Conservation (phyloP, 768 basidiomycete genomes). For the Cubamyces sp. region DNA sequence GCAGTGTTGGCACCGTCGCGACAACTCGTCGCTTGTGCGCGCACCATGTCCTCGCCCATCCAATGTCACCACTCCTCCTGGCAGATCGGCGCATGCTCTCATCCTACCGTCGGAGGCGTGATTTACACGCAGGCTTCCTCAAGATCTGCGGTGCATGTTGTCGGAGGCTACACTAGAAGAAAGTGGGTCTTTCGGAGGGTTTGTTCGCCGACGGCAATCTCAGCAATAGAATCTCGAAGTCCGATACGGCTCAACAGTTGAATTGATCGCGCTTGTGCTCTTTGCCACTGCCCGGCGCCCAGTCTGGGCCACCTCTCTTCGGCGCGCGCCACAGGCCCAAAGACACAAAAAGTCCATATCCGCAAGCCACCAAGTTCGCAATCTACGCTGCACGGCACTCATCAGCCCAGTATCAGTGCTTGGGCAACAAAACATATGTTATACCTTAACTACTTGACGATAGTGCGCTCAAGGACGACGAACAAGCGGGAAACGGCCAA, state of each 20-base stretch:
- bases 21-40: neutral
- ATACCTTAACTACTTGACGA: no score
- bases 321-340: neutral
- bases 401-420: neutral
- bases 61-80: neutral
- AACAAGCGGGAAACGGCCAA: neutral
- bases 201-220: constrained; percentile 5
- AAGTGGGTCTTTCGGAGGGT: neutral
- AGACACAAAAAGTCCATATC: neutral
- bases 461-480: no score
- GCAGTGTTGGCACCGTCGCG: neutral
- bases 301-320: neutral
- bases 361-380: neutral
- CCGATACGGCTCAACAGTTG: constrained; percentile 19
- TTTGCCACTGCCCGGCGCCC: neutral
- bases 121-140: neutral
- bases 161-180: no score
- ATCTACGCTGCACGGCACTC: neutral
- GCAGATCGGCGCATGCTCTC: constrained; percentile 6
- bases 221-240: constrained; percentile 1
- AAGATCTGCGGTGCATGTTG: neutral
- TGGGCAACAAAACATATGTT: no score
- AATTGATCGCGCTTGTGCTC: constrained; percentile 1
- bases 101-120: neutral
- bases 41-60: constrained; percentile 17